These are phyloP conservation scores for Rhodomyrtus tomentosa DNA, from an alignment of 345 rosid genomes.

Conservation along the genomic window DNA sequence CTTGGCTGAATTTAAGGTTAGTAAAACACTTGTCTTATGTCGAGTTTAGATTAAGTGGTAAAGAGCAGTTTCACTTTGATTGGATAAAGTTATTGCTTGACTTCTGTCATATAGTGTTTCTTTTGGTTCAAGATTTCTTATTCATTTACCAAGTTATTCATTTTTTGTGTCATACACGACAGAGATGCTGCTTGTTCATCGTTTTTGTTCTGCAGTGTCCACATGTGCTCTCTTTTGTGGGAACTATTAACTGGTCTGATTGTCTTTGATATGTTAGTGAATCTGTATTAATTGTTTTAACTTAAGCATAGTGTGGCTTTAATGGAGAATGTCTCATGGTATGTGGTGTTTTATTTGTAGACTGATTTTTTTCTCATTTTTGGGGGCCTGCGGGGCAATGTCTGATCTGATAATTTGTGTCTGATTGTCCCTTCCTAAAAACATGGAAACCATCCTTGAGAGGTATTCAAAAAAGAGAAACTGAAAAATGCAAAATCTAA, in stretches of 20 bases:
- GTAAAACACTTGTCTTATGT: not conserved
- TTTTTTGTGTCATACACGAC: not conserved
- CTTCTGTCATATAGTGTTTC: not conserved
- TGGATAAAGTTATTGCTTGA: not conserved
- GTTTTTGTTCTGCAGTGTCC: not conserved
- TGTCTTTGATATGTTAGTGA: not conserved
- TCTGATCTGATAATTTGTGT: not conserved
- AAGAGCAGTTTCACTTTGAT: not conserved
- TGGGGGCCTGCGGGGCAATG: not conserved
- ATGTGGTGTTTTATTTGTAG: not conserved
- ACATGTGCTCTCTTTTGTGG: not conserved
- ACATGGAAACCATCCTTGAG: not conserved
- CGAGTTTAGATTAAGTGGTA: not conserved
- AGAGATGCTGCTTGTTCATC: not conserved
- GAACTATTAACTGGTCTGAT: not conserved
- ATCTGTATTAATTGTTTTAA: not conserved
- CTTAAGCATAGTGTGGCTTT: accelerated
- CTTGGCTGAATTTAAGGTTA: slow-evolving; percentile 88
- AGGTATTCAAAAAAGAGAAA: not conserved
- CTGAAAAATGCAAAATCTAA: not conserved
- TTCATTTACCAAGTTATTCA: not conserved
- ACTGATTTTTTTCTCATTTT: not conserved
- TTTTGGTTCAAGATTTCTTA: not conserved
- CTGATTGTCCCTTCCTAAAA: not conserved
- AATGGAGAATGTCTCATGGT: not conserved